Evolutionary conservation across 371 early-diverging fungal genomes (phyloP), one percentile per base, ranked within the genome.

Genomic region (Syncephalastrum racemosum): DNA sequence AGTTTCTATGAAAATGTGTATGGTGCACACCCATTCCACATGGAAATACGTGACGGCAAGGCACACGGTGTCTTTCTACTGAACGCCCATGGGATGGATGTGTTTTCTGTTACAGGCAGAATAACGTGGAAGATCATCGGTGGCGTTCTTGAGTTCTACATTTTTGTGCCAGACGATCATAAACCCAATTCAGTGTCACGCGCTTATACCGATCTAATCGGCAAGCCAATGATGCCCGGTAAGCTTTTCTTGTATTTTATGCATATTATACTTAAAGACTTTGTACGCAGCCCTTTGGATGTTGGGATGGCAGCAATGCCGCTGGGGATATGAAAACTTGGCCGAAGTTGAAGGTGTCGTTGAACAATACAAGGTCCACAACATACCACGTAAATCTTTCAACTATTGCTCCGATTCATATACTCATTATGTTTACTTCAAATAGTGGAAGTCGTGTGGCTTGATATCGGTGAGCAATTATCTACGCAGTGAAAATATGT

Each of bases 51-150:
- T n/a, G 60, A 79, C 15, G 82, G 82, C 5, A 56, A 68, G 39
- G 78, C 86, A 14, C 90, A 90, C 46, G 82, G 79, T 27, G 67
- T 56, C 2, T 70, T 87, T 18, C 53, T 91, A 40, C 59, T 83
- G 59, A 86, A 80, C 64, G 70, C 80, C 25, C 85, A 91, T 50
- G 91, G 90, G n/a, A 88, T 91, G 90, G 91, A 91, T 61, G 74
- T 91, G 3, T 64, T 81, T 18, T 62, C 87, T 19, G 55, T 64
- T 0, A 65, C 75, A 16, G 65, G 64, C 20, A 78, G 79, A 15
- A 70, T 90, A 25, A 80, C 86, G 13, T 91, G 82, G 56, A 83
- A 85, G 43, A 72, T 79, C 19, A 77, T 90, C 54, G 90, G 90
- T 25, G 90, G 90, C 55, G 62, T 85, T 12, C 54, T 85, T 0